Conservation (phyloP, 1,284 basidiomycete genomes). For the Cryptococcus depauperatus region DNA sequence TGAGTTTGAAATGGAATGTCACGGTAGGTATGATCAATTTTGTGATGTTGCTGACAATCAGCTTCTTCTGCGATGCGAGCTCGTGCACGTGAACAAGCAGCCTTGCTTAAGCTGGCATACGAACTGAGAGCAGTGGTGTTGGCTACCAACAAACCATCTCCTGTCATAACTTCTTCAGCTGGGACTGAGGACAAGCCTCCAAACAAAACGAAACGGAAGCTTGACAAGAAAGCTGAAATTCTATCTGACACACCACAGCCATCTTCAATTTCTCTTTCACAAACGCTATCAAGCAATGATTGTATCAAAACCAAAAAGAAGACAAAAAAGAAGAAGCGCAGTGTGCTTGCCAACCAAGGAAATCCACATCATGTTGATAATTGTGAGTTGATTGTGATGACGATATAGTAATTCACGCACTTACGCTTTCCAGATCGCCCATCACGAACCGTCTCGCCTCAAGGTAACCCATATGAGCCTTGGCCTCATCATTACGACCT, state of each 20-base stretch:
- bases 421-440: constrained; percentile 33
- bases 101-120: constrained; percentile 29
- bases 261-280: constrained; percentile 4
- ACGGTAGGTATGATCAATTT: constrained; percentile 23
- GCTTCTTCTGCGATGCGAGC: constrained; percentile 20
- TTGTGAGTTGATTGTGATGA: constrained; percentile 30
- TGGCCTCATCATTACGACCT: constrained; percentile 30
- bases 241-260: neutral
- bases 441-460: constrained; percentile 23
- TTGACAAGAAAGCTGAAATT: constrained; percentile 12
- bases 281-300: constrained; percentile 10
- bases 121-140: constrained; percentile 35
- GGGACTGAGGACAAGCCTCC: constrained; percentile 8
- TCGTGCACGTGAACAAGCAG: constrained; percentile 19
- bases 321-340: constrained; percentile 80
- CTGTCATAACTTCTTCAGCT: constrained; percentile 9
- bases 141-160: constrained; percentile 11
- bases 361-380: constrained; percentile 85
- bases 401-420: too few species aligned
- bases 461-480: constrained; percentile 29
- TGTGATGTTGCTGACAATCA: constrained; percentile 2
- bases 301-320: constrained; percentile 33
- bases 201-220: constrained; percentile 14
- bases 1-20: constrained; percentile 35
- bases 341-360: constrained; percentile 71